Evolutionary conservation across 495 filamentous ascomycete species (phyloP).

Genomic region (Tetracladium setigerum): DNA sequence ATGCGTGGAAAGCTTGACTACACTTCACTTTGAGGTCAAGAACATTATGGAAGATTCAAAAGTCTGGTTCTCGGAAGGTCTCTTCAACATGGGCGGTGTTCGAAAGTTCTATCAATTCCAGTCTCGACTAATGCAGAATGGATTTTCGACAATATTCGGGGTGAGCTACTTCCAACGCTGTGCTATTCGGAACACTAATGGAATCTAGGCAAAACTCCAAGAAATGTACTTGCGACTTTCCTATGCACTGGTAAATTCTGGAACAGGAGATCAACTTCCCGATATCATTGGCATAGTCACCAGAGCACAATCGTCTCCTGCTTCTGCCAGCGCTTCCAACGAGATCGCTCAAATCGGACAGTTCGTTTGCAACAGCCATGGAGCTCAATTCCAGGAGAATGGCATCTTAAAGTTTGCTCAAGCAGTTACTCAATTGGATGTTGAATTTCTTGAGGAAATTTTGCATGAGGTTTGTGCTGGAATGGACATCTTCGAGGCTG

Average conservation of each 20-base stretch:
- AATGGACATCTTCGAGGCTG: slow-evolving; percentile 24
- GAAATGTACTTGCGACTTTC: slow-evolving; percentile 25
- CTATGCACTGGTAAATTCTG: slow-evolving; percentile 17
- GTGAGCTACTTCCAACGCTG: slow-evolving; percentile 1
- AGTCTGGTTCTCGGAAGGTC: slow-evolving; percentile 24
- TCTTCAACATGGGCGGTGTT: slow-evolving; percentile 27
- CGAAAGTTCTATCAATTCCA: slow-evolving; percentile 29
- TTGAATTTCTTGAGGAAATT: slow-evolving; percentile 22
- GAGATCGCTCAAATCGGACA: slow-evolving; percentile 25
- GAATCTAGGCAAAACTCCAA: slow-evolving; percentile 12
- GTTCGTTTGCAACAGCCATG: slow-evolving; percentile 21
- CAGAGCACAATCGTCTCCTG: slow-evolving; percentile 21
- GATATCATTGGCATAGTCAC: slow-evolving; percentile 25
- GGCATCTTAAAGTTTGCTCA: slow-evolving; percentile 24
- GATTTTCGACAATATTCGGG: slow-evolving; percentile 24
- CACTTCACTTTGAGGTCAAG: slow-evolving; percentile 23
- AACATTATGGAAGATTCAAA: slow-evolving; percentile 21
- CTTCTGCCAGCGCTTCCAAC: slow-evolving; percentile 19
- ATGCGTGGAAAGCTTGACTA: slow-evolving; percentile 24
- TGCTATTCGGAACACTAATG: background rate
- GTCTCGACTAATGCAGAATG: slow-evolving; percentile 25
- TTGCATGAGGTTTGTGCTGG: slow-evolving; percentile 21
- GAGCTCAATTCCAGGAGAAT: slow-evolving; percentile 22
- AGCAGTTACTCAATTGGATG: slow-evolving; percentile 21
- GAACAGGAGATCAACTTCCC: slow-evolving; percentile 17